Conservation (phyloP, 2,329 filamentous ascomycete species). For the Sporothrix humicola region DNA sequence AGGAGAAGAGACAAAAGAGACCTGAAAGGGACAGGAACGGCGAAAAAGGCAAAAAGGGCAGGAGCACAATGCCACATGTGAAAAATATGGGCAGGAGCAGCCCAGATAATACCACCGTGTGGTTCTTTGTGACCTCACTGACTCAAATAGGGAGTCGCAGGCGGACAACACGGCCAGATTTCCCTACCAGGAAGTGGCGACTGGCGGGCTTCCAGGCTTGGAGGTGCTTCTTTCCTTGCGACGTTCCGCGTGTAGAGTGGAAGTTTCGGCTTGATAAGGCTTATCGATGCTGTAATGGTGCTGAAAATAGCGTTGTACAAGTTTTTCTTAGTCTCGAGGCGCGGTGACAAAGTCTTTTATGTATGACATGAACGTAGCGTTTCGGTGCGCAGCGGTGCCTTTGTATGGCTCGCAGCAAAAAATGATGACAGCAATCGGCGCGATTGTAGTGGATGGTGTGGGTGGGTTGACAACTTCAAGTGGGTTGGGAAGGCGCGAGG, state of each 20-base stretch:
- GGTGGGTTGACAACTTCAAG: constrained; percentile 10
- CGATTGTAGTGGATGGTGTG: constrained; percentile 25
- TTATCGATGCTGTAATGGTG: constrained; percentile 27
- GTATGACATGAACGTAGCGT: constrained; percentile 10
- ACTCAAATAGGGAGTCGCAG: neutral
- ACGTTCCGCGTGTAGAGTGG: constrained; percentile 5
- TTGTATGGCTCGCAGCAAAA: neutral
- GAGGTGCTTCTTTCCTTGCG: neutral
- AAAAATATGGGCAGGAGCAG: constrained; percentile 25
- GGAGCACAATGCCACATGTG: constrained; percentile 28
- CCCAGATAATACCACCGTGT: neutral
- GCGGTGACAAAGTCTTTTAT: constrained; percentile 9
- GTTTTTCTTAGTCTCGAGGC: constrained; percentile 21
- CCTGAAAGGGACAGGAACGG: constrained; percentile 9
- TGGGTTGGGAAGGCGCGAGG: constrained; percentile 25
- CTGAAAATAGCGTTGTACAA: constrained; percentile 26
- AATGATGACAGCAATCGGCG: constrained; percentile 19
- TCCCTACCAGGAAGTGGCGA: constrained; percentile 26
- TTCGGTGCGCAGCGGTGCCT: neutral
- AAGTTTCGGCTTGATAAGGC: constrained; percentile 24
- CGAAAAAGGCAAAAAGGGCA: constrained; percentile 6
- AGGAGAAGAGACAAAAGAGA: constrained; percentile 1
- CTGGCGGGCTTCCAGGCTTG: constrained; percentile 13
- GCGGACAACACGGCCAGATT: constrained; percentile 2
- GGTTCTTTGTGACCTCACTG: constrained; percentile 23